phyloP scores from a whole-genome alignment of 108 stramenopile species.

The Mediolabrus comicus region DNA sequence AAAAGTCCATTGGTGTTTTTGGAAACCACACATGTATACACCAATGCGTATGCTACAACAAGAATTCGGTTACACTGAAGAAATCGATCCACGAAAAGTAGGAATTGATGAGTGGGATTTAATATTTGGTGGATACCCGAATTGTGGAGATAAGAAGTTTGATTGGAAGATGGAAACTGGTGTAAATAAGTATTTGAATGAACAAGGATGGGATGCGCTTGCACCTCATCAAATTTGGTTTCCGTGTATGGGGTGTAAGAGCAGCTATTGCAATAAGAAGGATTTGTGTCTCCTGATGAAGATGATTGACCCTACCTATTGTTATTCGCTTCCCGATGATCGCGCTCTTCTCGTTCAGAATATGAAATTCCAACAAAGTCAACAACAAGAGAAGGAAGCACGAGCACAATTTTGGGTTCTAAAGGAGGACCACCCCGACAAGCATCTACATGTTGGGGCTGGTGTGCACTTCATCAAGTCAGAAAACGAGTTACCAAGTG shows the following conservation, averaged over 20 bases:
- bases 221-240: conserved; percentile 7
- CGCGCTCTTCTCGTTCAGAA: not conserved
- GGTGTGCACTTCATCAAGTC: conserved; percentile 8
- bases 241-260: conserved; percentile 10
- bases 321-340: conserved; percentile 4
- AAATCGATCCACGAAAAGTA: not conserved
- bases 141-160: conserved; percentile 1
- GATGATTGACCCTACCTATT: not conserved
- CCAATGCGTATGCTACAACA: not conserved
- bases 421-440: not conserved
- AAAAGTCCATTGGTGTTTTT: not conserved
- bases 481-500: not conserved
- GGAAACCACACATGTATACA: not conserved
- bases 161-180: conserved; percentile 7
- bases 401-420: not conserved
- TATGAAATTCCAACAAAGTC: too few species aligned
- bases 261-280: not conserved
- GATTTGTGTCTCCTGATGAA: conserved; percentile 1
- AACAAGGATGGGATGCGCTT: conserved; percentile 8
- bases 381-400: not conserved
- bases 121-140: conserved; percentile 13
- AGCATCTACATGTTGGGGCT: not conserved
- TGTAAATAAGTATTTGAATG: not conserved
- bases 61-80: conserved; percentile 3
- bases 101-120: conserved; percentile 4